These are phyloP conservation scores for Rhododendron mucronatum DNA, from an alignment of 148 eudicot genomes.

Conservation along the genomic window DNA sequence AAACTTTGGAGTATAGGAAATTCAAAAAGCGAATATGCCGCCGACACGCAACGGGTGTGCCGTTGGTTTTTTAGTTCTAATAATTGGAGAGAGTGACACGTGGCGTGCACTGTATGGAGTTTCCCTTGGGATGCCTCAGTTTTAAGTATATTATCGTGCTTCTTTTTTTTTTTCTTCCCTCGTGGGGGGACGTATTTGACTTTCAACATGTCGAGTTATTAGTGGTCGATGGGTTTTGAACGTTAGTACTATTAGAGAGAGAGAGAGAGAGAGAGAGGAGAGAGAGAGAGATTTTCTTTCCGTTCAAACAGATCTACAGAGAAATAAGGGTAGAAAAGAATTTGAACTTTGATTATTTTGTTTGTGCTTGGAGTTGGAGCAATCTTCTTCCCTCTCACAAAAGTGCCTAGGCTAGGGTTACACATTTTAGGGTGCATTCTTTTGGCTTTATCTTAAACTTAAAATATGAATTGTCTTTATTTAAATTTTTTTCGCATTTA, in stretches of 20 bases:
- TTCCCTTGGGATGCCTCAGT: not conserved
- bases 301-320: too few relatives aligned
- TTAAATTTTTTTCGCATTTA: too few relatives aligned
- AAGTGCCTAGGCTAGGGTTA: not conserved
- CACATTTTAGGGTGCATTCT: too few relatives aligned
- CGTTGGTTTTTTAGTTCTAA: not conserved
- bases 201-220: not conserved
- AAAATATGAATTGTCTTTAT: too few relatives aligned
- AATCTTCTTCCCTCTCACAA: not conserved
- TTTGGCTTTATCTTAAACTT: too few relatives aligned
- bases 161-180: not conserved
- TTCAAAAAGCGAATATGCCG: not conserved
- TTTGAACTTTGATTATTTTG: too few relatives aligned
- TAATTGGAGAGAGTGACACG: not conserved
- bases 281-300: too few relatives aligned
- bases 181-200: not conserved
- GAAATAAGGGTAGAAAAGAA: too few relatives aligned
- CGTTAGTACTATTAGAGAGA: not conserved
- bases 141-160: not conserved
- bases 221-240: not conserved
- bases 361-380: too few relatives aligned
- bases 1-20: not conserved
- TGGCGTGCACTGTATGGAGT: not conserved
- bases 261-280: not conserved
- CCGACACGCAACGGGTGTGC: slow-evolving; percentile 16